Conservation (phyloP, 257 asterid species). For the Solanum virginianum region DNA sequence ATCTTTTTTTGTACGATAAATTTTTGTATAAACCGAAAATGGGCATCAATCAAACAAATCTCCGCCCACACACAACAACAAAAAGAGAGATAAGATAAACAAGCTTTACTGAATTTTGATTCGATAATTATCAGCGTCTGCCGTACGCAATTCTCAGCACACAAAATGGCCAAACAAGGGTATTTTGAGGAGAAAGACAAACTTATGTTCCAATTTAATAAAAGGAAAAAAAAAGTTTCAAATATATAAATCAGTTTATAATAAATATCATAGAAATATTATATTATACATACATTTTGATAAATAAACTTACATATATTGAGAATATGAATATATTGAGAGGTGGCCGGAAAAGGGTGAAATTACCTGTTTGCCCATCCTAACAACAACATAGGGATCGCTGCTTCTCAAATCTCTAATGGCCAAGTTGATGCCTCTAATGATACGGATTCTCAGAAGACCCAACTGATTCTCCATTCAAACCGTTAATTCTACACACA, state of each 20-base stretch:
- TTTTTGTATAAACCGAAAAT: not conserved
- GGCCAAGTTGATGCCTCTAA: slow-evolving; percentile 14
- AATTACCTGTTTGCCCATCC: slow-evolving; percentile 59
- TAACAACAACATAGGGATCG: slow-evolving; percentile 23
- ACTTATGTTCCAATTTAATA: not conserved
- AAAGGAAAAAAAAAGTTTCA: not conserved
- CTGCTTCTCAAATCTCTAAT: slow-evolving; percentile 9
- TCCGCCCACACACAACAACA: not conserved
- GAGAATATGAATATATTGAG: too few species aligned
- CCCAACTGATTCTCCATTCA: slow-evolving; percentile 13
- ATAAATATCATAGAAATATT: too few species aligned
- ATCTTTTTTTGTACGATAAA: not conserved
- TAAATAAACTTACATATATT: too few species aligned
- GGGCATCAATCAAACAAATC: not conserved
- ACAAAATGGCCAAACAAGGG: not conserved
- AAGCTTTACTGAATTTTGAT: not conserved
- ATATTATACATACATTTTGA: too few species aligned
- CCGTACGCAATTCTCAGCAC: not conserved
- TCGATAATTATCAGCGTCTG: not conserved
- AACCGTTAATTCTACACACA: not conserved
- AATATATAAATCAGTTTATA: too few species aligned
- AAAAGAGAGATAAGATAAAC: not conserved
- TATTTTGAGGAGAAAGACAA: not conserved
- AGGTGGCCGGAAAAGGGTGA: not conserved
- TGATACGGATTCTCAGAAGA: slow-evolving; percentile 9